phyloP scores from a whole-genome alignment of 495 filamentous ascomycete species.

The Penicillium steckii region DNA sequence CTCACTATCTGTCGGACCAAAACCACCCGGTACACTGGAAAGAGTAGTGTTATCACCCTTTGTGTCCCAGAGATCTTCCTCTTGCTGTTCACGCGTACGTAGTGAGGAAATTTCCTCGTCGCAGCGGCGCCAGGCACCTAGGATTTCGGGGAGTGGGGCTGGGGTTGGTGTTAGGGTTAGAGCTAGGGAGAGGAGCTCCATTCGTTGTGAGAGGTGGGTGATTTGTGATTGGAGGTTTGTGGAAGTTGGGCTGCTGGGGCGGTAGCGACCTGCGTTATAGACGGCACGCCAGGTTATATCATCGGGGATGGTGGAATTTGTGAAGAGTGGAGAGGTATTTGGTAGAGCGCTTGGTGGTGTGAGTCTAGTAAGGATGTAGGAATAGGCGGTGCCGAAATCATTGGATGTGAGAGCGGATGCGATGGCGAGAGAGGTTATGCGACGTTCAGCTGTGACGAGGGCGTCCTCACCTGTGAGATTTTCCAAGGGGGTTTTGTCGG shows the following conservation, averaged over 20 bases:
- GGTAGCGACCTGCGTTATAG: conserved; percentile 81
- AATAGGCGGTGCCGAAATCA: conserved; percentile 97
- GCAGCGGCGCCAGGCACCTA: conserved; percentile 79
- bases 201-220: conserved; percentile 61
- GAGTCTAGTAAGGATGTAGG: conserved; percentile 76
- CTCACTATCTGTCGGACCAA: conserved; percentile 47
- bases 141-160: conserved; percentile 75
- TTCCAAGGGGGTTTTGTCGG: conserved; percentile 16
- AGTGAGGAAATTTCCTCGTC: conserved; percentile 79
- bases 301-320: conserved; percentile 48
- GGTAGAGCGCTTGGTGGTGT: conserved; percentile 37
- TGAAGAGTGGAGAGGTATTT: conserved; percentile 27
- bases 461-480: conserved; percentile 24
- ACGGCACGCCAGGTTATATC: conserved; percentile 92
- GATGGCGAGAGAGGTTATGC: conserved; percentile 85
- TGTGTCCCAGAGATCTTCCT: conserved; percentile 71
- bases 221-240: conserved; percentile 38
- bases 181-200: conserved; percentile 86
- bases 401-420: conserved; percentile 80
- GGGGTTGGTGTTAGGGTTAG: conserved; percentile 74
- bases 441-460: conserved; percentile 51
- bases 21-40: conserved; percentile 65
- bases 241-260: conserved; percentile 39
- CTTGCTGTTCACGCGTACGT: conserved; percentile 67
- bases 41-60: conserved; percentile 54